Evolutionary conservation across 106 monocot genomes (phyloP), one percentile per base, ranked within the genome.

Genomic region (Apostasia shenzhenica): DNA sequence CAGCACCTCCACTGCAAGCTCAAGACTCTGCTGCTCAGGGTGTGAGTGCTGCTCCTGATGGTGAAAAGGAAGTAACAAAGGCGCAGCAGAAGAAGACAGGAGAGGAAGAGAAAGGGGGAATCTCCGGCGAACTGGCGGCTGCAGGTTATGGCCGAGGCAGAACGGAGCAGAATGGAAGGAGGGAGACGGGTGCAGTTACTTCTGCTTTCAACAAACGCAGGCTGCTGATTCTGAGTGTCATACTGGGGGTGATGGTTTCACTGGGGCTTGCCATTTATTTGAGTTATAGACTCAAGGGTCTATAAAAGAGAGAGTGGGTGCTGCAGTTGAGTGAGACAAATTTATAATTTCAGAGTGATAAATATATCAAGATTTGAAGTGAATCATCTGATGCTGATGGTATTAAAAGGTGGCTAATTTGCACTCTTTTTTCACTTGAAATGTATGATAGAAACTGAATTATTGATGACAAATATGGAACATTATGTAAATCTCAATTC

Each of bases 231-330:
- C 44, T 47, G 62, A 11, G 42, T 52, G 73, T 63, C 40, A 13
- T 73, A 9, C 6, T 64, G 12, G 60, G 53, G 9, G 60, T 73
- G 2, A 0, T 73, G 50, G 14, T 64, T 73, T 26, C 63, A 43
- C 6, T 54, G 53, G 73, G 61, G 8, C 53, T 73, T 73, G 73
- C 63, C 2, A 41, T 50, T 60, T 73, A 73, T 45, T 26, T 73
- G 38, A 63, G 63, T 39, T 64, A 51, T 62, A 73, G 42, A 55
- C 41, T 42, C 0, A 64, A 38, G 26, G 65, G 65, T 37, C 13
- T 47, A 9, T 47, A 63, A 46, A 46, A 46, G 4, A 46, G 43
- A 14, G 5, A 42, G 10, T 2, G 41, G 40, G 26, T 26, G 26
- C 26, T 0, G 26, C 26, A 26, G 26, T 26, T 26, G 26, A 26